Evolutionary conservation across 2,329 filamentous ascomycete species (phyloP).

Genomic region (Monilinia fructicola): DNA sequence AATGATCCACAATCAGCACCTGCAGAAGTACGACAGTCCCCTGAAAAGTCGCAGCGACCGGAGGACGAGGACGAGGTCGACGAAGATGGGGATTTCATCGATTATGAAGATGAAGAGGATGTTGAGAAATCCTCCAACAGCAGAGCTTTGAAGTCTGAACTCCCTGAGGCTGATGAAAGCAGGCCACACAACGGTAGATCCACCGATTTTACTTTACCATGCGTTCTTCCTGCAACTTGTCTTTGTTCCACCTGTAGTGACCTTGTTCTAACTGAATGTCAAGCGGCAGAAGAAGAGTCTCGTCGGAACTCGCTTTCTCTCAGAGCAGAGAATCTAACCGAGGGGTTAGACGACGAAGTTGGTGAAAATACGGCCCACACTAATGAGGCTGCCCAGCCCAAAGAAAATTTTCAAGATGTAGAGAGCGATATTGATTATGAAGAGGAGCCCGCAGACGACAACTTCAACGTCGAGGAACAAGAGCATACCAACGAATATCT

Average conservation of each 20-base stretch:
- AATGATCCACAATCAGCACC: slow-evolving; percentile 15
- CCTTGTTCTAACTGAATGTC: slow-evolving; percentile 33
- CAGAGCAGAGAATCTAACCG: slow-evolving; percentile 17
- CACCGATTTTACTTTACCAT: slow-evolving; percentile 34
- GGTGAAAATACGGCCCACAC: background rate
- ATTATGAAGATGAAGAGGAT: slow-evolving; percentile 51
- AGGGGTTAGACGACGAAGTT: background rate
- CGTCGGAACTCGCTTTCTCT: slow-evolving; percentile 32
- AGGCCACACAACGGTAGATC: slow-evolving; percentile 35
- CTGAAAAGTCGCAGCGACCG: background rate
- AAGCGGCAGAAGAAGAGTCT: slow-evolving; percentile 31
- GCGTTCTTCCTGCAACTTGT: slow-evolving; percentile 33
- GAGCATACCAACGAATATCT: slow-evolving; percentile 2
- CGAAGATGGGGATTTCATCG: slow-evolving; percentile 47
- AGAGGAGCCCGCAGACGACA: slow-evolving; percentile 8
- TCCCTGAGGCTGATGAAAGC: slow-evolving; percentile 23
- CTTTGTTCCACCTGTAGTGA: slow-evolving; percentile 36
- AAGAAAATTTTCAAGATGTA: slow-evolving; percentile 25
- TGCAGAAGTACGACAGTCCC: slow-evolving; percentile 2
- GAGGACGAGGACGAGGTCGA: slow-evolving; percentile 24
- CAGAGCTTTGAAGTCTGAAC: slow-evolving; percentile 11
- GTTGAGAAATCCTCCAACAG: slow-evolving; percentile 21
- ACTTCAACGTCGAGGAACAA: background rate
- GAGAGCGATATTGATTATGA: slow-evolving; percentile 31
- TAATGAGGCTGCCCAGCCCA: background rate